Evolutionary conservation across 805 yeast genomes (phyloP), one percentile per base, ranked within the genome.

Genomic region (Yamadazyma scolyti): DNA sequence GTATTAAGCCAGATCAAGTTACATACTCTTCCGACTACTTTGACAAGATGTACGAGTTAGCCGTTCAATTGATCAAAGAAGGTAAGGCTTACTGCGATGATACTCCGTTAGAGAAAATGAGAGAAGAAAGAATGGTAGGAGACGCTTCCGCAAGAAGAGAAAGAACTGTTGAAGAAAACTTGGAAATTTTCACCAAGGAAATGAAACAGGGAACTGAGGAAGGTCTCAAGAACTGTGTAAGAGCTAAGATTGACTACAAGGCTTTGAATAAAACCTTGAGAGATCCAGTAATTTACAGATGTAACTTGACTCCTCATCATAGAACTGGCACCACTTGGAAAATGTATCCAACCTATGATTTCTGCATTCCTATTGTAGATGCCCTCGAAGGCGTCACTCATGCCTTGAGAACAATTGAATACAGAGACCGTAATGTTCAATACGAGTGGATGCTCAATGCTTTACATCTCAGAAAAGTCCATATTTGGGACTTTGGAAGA

Each of bases 61-160:
- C 95, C 39, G 57, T 90, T 39, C 65, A 84, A 57, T 61, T 90
- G 79, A 93, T 93, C 71, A 85, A 86, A 64, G 95, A 84, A 36
- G 97, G 97, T 42, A 82, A 85, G 47, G 98, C 98, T 25, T 93
- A 93, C 69, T 85, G 95, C 71, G 99, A 93, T 56, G 97, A 93
- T 54, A 93, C 99, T 27, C 85, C 89, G 31, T 77, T 78, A 49
- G 97, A 90, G 54, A 73, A 76, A 59, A 93, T 93, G 99, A 84
- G 99, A 69, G 95, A 89, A 55, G 95, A 93, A 73, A 85, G 99
- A 75, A 87, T 86, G 85, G 96, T 87, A 43, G 99, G 99, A 61
- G 79, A 87, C 47, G 82, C 94, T 34, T 84, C 95, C 30, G 79
- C 75, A 28, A 83, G 96, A 70, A 83, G 98, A 71, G 93, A 88